Base-by-base conservation (phyloP, 495 filamentous ascomycete genomes). In the Penicillium paxilli region DNA sequence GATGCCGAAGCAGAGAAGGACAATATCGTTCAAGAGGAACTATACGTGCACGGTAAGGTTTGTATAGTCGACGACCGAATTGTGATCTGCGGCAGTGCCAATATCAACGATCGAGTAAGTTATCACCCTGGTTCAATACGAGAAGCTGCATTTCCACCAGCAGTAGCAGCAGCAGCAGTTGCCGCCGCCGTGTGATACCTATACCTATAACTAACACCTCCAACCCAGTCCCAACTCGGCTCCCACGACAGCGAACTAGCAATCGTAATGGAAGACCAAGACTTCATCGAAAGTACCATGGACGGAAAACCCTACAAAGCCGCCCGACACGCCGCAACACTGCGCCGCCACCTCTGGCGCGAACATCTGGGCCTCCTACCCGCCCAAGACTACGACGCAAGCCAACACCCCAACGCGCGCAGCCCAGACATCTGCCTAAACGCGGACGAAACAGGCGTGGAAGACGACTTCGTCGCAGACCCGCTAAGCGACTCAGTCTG, bases 11-110 rank as follows among this genome's bases (percentile, higher is more conserved):
- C 80, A 12, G 93, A 97, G 62, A 85, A 88, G 56, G 82, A 87
- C 21, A 91, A 94, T 58, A 90, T 96, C 72, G 84, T 96, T 44
- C 92, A 96, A 63, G 93, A 98, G 66, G 91, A 98, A 74, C 80
- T 97, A 1, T 98, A 97, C 58, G 83, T 96, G 32, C 93, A 98
- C 64, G 88, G 84, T 33, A 97, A 97, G 70, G 78, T 94, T 26
- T 79, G 90, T 53, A 96, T 96, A 56, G 89, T 85, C 12, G 92
- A 96, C 62, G 91, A 96, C 64, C 79, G 82, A 32, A 80, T 88
- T 32, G 86, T 85, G 21, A 87, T 96, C 51, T 96, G 92, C 65
- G 93, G 93, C 14, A 88, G 83, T 48, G 87, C 88, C 35, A 97
- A 98, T 68, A 83, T 98, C 68, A 97, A 98, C 61, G 93, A 97